phyloP scores from a whole-genome alignment of 495 filamentous ascomycete genomes.

The Hyaloscypha variabilis region DNA sequence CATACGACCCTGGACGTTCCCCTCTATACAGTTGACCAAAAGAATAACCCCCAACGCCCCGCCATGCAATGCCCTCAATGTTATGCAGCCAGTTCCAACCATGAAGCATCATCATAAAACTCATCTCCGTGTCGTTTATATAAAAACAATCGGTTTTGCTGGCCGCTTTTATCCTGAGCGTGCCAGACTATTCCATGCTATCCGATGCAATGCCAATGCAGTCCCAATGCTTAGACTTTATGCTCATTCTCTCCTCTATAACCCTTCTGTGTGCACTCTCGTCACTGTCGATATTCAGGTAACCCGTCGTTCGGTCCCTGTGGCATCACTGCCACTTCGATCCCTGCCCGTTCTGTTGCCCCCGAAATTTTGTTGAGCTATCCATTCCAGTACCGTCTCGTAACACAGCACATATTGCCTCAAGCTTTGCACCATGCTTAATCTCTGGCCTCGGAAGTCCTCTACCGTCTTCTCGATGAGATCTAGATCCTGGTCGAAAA shows the following conservation, averaged over 20 bases:
- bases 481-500: conserved; percentile 64
- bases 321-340: conserved; percentile 27
- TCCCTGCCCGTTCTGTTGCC: conserved; percentile 10
- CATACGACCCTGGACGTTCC: too few relatives aligned
- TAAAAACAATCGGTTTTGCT: background rate
- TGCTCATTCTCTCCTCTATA: background rate
- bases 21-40: background rate
- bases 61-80: background rate
- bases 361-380: conserved; percentile 36
- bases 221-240: background rate
- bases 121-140: background rate
- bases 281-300: background rate
- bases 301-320: background rate
- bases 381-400: conserved; percentile 92
- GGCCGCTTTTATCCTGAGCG: background rate
- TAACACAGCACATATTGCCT: conserved; percentile 96
- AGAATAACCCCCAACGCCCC: background rate
- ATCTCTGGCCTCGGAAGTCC: conserved; percentile 82
- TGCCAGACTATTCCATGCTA: background rate
- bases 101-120: background rate
- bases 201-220: conserved; percentile 7
- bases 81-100: background rate
- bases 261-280: background rate
- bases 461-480: conserved; percentile 83
- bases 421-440: conserved; percentile 97